Evolutionary conservation across 1,284 basidiomycete species (phyloP).

Genomic region (Boletus sp.): DNA sequence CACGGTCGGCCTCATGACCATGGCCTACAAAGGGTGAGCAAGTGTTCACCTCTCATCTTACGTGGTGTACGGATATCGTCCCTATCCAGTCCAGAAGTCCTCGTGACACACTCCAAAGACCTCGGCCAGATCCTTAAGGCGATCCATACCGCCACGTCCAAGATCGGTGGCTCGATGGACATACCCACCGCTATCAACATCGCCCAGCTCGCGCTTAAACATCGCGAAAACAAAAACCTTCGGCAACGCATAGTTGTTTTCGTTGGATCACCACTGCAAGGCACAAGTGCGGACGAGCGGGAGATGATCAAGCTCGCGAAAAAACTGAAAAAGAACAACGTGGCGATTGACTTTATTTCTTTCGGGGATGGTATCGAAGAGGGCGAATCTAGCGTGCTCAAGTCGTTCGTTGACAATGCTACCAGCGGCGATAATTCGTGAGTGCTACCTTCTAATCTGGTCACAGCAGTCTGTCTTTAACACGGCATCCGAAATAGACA

Average conservation of each 20-base stretch:
- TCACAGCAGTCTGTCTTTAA: constrained; percentile 6
- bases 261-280: constrained; percentile 81
- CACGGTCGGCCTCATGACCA: constrained; percentile 96
- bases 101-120: constrained; percentile 94
- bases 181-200: constrained; percentile 89
- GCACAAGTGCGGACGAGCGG: constrained; percentile 65
- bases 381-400: constrained; percentile 59
- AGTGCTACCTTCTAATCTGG: constrained; percentile 30
- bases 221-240: constrained; percentile 97
- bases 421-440: constrained; percentile 81
- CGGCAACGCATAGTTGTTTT: constrained; percentile 94
- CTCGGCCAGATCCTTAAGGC: constrained; percentile 87
- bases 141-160: constrained; percentile 64
- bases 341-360: constrained; percentile 88
- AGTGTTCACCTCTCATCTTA: neutral
- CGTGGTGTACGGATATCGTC: neutral
- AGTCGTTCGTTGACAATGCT: constrained; percentile 74
- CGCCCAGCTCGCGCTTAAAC: constrained; percentile 94
- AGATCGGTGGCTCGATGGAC: constrained; percentile 78
- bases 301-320: constrained; percentile 86
- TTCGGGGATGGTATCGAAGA: constrained; percentile 75
- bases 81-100: constrained; percentile 77
- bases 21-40: constrained; percentile 88
- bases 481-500: constrained; percentile 51
- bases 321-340: constrained; percentile 99